Evolutionary conservation across 495 filamentous ascomycete genomes (phyloP), one percentile per base, ranked within the genome.

Genomic region (Penicillium antarcticum): DNA sequence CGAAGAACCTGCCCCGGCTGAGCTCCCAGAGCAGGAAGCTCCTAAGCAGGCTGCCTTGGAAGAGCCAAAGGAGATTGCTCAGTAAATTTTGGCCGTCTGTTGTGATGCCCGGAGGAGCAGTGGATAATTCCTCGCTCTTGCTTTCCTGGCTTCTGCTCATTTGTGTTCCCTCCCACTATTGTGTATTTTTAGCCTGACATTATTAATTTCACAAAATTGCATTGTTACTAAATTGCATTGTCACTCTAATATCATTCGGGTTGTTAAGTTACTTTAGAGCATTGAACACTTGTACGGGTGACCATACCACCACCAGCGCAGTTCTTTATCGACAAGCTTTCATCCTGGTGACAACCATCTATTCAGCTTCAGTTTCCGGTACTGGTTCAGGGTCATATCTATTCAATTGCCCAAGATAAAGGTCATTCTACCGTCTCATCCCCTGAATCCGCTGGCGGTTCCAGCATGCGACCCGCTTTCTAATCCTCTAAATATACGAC

Each of bases 21-120:
- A 63, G 32, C 13, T 40, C 2, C n/a, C 32, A 5, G 43, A 47
- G 44, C 39, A 57, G 39, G 58, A 60, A 37, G 19, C 60, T 13
- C 14, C 58, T 5, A 46, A 62, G 19, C 62, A 59, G 24, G 44
- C 46, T 26, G 38, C 45, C 4, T 47, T 53, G 51, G 57, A 54
- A 36, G 51, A 55, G 11, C 35, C 57, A 11, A 43, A 50, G 19
- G 53, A 56, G 26, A 60, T 55, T 42, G 55, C 62, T 54, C 63
- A 69, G 60, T 71, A 61, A 58, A 51, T 31, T 39, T 35, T 41
- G 23, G 52, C 50, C 37, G 24, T 54, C 37, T 56, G 41, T 52
- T 53, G 45, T 64, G 63, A 67, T 67, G 65, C 64, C 64, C 61
- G 50, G 48, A 55, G 58, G 53, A 65, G 46, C 48, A 42, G 59